Base-by-base conservation (phyloP, 805 yeast genomes). In the Saccharomyces jurei region DNA sequence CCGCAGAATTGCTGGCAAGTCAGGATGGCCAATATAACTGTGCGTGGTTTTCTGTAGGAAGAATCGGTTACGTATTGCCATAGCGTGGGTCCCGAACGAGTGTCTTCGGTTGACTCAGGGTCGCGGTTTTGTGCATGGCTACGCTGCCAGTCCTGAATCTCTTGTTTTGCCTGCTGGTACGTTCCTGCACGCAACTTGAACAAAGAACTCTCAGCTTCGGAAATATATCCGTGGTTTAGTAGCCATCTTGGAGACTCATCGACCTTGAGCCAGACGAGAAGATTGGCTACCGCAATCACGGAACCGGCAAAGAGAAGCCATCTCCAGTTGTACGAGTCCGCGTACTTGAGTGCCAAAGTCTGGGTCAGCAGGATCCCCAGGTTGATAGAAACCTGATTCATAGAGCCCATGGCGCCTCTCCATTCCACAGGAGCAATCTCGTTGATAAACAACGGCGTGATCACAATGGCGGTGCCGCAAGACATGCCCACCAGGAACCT, bases 1-100 rank as follows among this genome's bases (percentile, higher is more conserved):
- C 99, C 99, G 62, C 89, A 83, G 55, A 92, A 81, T 69, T 94
- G 99, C 72, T 94, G 99, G 17, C 91, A 85, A 22, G 84, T 73
- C 76, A 91, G 80, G 17, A 89, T 77, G 2, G 86, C 81, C 0
- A 90, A 81, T 9, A 90, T 87, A 0, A 84, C 86, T 21, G 79
- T 63, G 50, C 84, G 75, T 4, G 94, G 83, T 52, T 79, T 80
- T 32, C 72, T 68, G 70, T 80, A 89, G 48, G 70, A 75, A 0
- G 80, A 71, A 17, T 76, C 71, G 0, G 75, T 74, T 48, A 86
- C 59, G 65, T 88, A 90, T 25, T 71, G 64, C 53, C 58, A 56
- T 22, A 78, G 53, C 1, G 74, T 46, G 32, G 62, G 60, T 2
- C 58, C 53, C 27, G 58, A 30, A 44, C n/a, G n/a, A 41, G 29